phyloP scores from a whole-genome alignment of 1,139 yeast species.

The Taiozyma onychis region DNA sequence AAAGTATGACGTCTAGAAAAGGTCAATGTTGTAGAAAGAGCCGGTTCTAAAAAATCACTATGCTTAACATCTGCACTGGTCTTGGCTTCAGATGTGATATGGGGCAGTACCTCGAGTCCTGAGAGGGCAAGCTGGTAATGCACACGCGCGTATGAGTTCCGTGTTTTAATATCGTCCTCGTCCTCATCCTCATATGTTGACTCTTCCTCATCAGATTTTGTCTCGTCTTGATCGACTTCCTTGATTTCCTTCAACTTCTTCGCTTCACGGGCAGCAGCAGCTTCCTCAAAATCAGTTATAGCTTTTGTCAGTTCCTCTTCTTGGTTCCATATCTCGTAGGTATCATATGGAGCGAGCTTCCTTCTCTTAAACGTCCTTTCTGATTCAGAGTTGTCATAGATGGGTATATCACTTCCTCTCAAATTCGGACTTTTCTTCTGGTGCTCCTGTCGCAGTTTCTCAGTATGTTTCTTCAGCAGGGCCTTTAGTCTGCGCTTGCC shows the following conservation, averaged over 20 bases:
- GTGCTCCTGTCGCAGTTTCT: background rate
- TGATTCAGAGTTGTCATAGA: conserved; percentile 4
- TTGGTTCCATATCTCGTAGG: conserved; percentile 20
- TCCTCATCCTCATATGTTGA: conserved; percentile 1
- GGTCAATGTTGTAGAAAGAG: conserved; percentile 8
- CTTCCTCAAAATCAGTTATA: conserved; percentile 1
- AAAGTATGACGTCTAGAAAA: conserved; percentile 19
- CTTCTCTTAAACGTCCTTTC: conserved; percentile 1
- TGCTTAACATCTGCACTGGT: background rate
- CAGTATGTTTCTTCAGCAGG: background rate
- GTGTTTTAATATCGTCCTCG: background rate
- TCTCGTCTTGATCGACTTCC: conserved; percentile 4
- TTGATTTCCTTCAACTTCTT: conserved; percentile 1
- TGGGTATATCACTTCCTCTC: background rate
- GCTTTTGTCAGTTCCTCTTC: conserved; percentile 11
- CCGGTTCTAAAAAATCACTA: conserved; percentile 4
- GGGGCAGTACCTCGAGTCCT: conserved; percentile 27
- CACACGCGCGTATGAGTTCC: conserved; percentile 14
- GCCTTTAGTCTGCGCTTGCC: background rate
- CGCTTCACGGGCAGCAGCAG: conserved; percentile 2
- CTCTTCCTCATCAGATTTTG: conserved; percentile 4
- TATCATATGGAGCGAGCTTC: conserved; percentile 14
- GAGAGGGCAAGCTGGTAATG: conserved; percentile 14
- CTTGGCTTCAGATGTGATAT: conserved; percentile 11
- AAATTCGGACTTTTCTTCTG: background rate